These are phyloP conservation scores for Trebouxia sp. DNA, from an alignment of 139 green algal species.

Conservation along the genomic window DNA sequence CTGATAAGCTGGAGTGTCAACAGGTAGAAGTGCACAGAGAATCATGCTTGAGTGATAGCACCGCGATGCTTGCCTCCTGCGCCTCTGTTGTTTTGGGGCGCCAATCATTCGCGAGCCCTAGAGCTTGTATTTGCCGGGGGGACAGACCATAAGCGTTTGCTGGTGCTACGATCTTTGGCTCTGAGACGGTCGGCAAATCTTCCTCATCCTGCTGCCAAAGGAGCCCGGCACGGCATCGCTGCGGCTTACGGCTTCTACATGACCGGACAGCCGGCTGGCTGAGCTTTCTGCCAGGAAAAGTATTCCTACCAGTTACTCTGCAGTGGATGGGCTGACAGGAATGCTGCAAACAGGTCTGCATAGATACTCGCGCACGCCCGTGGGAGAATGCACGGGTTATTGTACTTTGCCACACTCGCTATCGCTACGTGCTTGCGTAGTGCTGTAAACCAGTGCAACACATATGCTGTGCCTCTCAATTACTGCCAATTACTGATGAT, in stretches of 20 bases:
- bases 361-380: too few relatives aligned
- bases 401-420: too few relatives aligned
- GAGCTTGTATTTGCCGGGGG: constrained; percentile 53
- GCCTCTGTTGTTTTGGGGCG: not conserved
- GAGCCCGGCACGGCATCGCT: not conserved
- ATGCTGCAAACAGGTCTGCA: constrained; percentile 8
- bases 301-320: not conserved
- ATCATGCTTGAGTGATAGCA: constrained; percentile 21
- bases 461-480: too few relatives aligned
- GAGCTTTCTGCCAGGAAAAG: not conserved
- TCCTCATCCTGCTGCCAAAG: not conserved
- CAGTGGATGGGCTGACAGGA: not conserved
- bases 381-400: too few relatives aligned
- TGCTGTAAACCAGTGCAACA: too few relatives aligned
- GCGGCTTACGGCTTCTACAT: not conserved
- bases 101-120: constrained; percentile 46
- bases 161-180: constrained; percentile 14
- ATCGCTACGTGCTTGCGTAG: too few relatives aligned
- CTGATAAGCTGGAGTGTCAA: too few relatives aligned
- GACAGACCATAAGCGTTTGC: constrained; percentile 53
- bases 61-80: not conserved
- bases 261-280: not conserved
- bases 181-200: not conserved
- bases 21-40: too few relatives aligned
- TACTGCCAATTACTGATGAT: not conserved